Evolutionary conservation across 1,284 basidiomycete species (phyloP).

Genomic region (Ustilago tritici): DNA sequence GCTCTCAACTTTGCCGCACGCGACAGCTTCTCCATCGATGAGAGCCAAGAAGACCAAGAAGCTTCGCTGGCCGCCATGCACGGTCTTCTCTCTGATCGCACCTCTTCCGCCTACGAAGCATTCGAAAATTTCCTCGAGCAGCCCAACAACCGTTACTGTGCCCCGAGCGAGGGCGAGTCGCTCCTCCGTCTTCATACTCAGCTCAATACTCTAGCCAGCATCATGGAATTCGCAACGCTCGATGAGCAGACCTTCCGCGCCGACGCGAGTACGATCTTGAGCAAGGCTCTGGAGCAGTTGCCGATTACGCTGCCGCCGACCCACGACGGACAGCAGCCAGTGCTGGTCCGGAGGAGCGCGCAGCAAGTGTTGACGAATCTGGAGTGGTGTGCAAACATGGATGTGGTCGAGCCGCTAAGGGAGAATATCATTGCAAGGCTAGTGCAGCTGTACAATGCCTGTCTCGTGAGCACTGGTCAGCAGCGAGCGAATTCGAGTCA

Average conservation of each 20-base stretch:
- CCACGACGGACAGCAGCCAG: conserved; percentile 33
- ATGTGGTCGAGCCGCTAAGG: conserved; percentile 44
- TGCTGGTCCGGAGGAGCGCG: conserved; percentile 39
- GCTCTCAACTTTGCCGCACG: conserved; percentile 26
- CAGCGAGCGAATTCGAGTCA: conserved; percentile 5
- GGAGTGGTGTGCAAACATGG: conserved; percentile 55
- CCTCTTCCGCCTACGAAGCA: conserved; percentile 47
- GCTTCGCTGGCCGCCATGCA: conserved; percentile 27
- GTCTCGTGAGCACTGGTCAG: conserved; percentile 4
- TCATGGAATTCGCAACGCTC: conserved; percentile 49
- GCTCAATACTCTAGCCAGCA: conserved; percentile 55
- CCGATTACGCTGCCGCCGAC: conserved; percentile 32
- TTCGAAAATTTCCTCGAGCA: conserved; percentile 60
- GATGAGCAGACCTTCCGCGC: conserved; percentile 56
- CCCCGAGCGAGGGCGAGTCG: conserved; percentile 57
- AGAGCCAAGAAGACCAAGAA: conserved; percentile 18
- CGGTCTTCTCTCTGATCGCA: conserved; percentile 39
- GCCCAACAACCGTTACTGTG: conserved; percentile 32
- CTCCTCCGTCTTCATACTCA: conserved; percentile 62
- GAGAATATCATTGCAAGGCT: conserved; percentile 40
- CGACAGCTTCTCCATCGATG: conserved; percentile 46
- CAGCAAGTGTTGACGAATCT: conserved; percentile 52
- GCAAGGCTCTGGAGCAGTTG: conserved; percentile 51
- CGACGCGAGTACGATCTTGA: conserved; percentile 55
- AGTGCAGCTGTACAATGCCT: conserved; percentile 38